These are phyloP conservation scores for Neurospora intermedia DNA, from an alignment of 495 filamentous ascomycete genomes.

Conservation along the genomic window DNA sequence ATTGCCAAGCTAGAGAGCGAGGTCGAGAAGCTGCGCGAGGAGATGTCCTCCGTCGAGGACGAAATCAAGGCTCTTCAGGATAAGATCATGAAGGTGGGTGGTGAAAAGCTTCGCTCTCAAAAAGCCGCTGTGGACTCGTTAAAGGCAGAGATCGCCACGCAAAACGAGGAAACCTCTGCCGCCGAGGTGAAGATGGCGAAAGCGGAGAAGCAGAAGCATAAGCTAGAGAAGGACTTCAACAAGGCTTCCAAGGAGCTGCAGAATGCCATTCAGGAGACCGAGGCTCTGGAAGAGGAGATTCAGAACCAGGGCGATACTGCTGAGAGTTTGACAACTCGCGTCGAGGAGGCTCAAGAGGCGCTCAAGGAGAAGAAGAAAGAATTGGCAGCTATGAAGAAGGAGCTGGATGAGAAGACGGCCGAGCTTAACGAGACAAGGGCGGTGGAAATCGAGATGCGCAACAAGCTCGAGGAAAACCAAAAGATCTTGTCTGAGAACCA, in stretches of 20 bases:
- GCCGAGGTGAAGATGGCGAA: constrained; percentile 80
- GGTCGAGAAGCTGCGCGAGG: constrained; percentile 64
- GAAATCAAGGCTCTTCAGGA: constrained; percentile 86
- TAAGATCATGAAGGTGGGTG: constrained; percentile 97
- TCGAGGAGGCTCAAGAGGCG: constrained; percentile 77
- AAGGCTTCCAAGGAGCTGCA: constrained; percentile 70
- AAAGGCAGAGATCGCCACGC: constrained; percentile 72
- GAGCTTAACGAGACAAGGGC: constrained; percentile 86
- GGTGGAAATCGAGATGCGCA: constrained; percentile 94
- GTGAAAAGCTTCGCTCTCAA: constrained; percentile 80
- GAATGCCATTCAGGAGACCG: constrained; percentile 56
- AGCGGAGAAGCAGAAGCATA: constrained; percentile 81
- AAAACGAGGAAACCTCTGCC: constrained; percentile 70
- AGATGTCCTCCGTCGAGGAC: constrained; percentile 76
- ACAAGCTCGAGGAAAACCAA: constrained; percentile 92
- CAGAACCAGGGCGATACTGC: constrained; percentile 64
- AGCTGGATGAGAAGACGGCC: constrained; percentile 75
- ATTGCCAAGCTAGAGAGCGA: constrained; percentile 66
- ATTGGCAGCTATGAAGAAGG: constrained; percentile 64
- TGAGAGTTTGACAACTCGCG: constrained; percentile 57
- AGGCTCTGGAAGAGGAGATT: constrained; percentile 65
- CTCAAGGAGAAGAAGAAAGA: constrained; percentile 72
- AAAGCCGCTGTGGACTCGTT: constrained; percentile 88
- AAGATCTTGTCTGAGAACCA: constrained; percentile 82
- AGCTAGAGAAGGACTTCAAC: constrained; percentile 70